phyloP scores from a whole-genome alignment of 2,329 filamentous ascomycete species.

The Colletotrichum caudatum region DNA sequence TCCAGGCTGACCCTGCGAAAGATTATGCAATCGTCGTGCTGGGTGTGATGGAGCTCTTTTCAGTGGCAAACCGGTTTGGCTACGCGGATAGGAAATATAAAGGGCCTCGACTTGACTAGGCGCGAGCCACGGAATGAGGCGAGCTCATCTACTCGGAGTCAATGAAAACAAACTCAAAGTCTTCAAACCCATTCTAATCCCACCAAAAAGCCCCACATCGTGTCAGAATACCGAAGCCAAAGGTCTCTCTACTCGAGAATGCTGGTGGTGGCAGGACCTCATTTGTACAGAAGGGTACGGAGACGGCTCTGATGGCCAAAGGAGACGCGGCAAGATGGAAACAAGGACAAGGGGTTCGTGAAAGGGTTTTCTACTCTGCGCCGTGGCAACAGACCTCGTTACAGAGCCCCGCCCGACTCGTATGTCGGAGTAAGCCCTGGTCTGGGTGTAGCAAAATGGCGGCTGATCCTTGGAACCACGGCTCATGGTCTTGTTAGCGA shows the following conservation, averaged over 20 bases:
- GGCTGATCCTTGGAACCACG: constrained; percentile 49
- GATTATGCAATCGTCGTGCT: constrained; percentile 16
- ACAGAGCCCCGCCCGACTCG: constrained; percentile 49
- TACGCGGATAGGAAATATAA: constrained; percentile 19
- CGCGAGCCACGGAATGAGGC: too few relatives aligned
- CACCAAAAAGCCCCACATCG: too few relatives aligned
- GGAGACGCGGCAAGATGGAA: constrained; percentile 45
- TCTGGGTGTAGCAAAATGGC: constrained; percentile 46
- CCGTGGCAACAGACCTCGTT: constrained; percentile 46
- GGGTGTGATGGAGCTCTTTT: constrained; percentile 15
- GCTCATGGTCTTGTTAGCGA: constrained; percentile 43
- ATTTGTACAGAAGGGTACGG: constrained; percentile 46
- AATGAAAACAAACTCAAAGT: neutral
- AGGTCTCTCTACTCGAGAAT: constrained; percentile 44
- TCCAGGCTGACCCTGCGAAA: neutral
- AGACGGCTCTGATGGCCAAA: constrained; percentile 49
- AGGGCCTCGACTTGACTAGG: neutral
- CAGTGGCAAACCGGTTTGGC: constrained; percentile 16
- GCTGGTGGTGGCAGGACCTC: constrained; percentile 46
- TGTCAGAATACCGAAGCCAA: constrained; percentile 43
- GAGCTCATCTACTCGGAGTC: too few relatives aligned
- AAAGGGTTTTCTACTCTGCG: constrained; percentile 53
- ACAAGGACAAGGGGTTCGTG: constrained; percentile 48
- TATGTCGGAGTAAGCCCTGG: constrained; percentile 50
- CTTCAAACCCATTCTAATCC: neutral